Evolutionary conservation across 345 rosid genomes (phyloP), one percentile per base, ranked within the genome.

Genomic region (Camelina sativa): DNA sequence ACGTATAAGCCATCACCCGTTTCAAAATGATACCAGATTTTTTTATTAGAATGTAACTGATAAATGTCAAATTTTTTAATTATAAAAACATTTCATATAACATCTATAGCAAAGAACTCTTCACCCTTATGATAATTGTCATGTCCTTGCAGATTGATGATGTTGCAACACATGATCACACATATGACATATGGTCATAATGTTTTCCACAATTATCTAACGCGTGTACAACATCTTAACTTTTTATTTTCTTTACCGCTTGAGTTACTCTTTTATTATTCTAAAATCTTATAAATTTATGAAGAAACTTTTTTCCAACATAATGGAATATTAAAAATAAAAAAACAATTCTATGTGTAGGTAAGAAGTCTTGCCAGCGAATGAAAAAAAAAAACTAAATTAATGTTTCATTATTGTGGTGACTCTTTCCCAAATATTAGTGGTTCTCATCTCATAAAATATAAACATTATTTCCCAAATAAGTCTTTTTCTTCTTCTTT

Each of bases 131-230:
- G 28, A 30, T 51, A 2, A 7, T 56, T 43, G 56, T 3, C 53
- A 70, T 47, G 75, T 60, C 23, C 10, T 58, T 46, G 43, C 54
- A 34, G 20, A 44, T 25, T 62, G 51, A 67, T 67, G 61, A 68
- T 69, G 73, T 41, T 69, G 35, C 58, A 13, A 51, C 44, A 52
- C 62, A 63, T 62, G 43, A 62, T 63, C 28, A 64, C 46, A 30
- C 57, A 19, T 28, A 54, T 43, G 48, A 30, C 57, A 19, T 28
- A 54, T 43, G 48, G 51, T 13, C 25, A 32, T 32, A 55, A 16
- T 19, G 22, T 66, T 51, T 35, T 46, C 34, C 19, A 25, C 43
- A 61, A 20, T n/a, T 34, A 16, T 59, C 8, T 70, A 37, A 70
- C 30, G 30, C 58, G 58, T 47, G 66, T 8, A 5, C 53, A 62